Conservation (phyloP, 805 yeast genomes). For the Candida boidinii region DNA sequence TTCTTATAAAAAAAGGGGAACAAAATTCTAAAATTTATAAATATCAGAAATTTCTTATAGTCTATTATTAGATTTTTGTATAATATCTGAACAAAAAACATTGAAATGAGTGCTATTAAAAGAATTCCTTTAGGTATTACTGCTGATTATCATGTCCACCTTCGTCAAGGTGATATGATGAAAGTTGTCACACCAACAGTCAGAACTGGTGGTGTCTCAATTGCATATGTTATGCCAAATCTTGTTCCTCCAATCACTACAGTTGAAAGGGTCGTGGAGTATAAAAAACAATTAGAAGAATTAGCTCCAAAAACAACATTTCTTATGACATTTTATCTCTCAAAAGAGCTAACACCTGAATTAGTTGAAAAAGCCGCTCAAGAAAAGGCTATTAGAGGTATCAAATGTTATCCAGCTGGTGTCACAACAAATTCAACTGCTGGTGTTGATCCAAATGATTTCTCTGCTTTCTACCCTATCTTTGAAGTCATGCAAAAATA, state of each 20-base stretch:
- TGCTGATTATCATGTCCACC: conserved; percentile 93
- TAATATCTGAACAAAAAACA: too few species aligned
- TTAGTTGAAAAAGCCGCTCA: conserved; percentile 71
- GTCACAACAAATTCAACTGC: conserved; percentile 94
- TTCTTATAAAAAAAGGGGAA: too few species aligned
- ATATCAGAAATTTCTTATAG: too few species aligned
- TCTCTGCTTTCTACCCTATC: conserved; percentile 79
- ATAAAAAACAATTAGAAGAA: conserved; percentile 52
- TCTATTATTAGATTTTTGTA: too few species aligned
- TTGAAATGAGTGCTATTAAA: too few species aligned
- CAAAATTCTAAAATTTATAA: too few species aligned
- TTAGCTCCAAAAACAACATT: conserved; percentile 80
- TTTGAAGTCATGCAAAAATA: conserved; percentile 82
- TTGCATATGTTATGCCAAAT: conserved; percentile 95
- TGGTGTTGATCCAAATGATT: conserved; percentile 92
- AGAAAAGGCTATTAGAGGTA: conserved; percentile 66
- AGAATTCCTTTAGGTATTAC: conserved; percentile 60
- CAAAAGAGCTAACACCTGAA: conserved; percentile 77
- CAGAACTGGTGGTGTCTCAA: conserved; percentile 81
- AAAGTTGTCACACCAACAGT: conserved; percentile 85
- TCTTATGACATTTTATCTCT: conserved; percentile 82
- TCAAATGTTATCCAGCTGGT: conserved; percentile 97
- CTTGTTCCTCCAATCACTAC: conserved; percentile 86
- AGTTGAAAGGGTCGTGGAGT: conserved; percentile 59
- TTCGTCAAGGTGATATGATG: conserved; percentile 93